Base-by-base conservation (phyloP, 208 protist genomes). In the Strigomonas galati region DNA sequence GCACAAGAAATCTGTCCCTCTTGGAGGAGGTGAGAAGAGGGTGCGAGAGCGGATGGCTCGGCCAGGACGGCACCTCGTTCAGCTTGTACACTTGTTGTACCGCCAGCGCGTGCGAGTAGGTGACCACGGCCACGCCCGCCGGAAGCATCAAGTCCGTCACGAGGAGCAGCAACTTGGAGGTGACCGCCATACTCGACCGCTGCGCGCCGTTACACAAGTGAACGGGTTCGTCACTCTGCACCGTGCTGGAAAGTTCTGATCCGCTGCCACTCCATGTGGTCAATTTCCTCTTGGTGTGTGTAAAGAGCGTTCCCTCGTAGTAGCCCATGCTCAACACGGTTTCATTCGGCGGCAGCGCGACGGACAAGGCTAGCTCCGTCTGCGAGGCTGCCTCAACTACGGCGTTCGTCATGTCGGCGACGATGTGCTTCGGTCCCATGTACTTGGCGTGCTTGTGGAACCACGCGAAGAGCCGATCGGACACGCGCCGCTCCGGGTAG, bases 111-210 rank as follows among this genome's bases (percentile, higher is more conserved):
- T 81, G 59, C 21, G 59, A 79, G 67, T 92, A 95, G 6, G 77
- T 55, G 9, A 92, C 80, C 44, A 92, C 64, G 9, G 81, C 86
- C 44, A 89, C 56, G 7, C 80, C 79, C 30, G 69, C 74, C 7
- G 71, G 17, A 0, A 62, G 28, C 90, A 95, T 95, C 49, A 73
- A 70, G 71, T 95, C 77, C 0, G 90, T 95, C 3, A 87, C 58
- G 28, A 95, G 77, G 55, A 95, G 59, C 24, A 92, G 71, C 32
- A 66, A 76, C 15, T 55, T 71, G 58, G 74, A 57, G 21, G 68
- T 79, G 53, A 82, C 76, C 9, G 81, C 90, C 69, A 95, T 58
- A 60, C 83, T 95, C 17, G 90, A 93, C 17, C 64, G 55, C 27
- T 58, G 55, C n/a, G 79, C 79, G 24, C 79, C 74, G 15, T 53